Percentiles rank a stretch among this genome's conserved stretches.
Evolutionary conservation across 768 basidiomycete genomes (phyloP).

Genomic region (Cytidiella melzeri): DNA sequence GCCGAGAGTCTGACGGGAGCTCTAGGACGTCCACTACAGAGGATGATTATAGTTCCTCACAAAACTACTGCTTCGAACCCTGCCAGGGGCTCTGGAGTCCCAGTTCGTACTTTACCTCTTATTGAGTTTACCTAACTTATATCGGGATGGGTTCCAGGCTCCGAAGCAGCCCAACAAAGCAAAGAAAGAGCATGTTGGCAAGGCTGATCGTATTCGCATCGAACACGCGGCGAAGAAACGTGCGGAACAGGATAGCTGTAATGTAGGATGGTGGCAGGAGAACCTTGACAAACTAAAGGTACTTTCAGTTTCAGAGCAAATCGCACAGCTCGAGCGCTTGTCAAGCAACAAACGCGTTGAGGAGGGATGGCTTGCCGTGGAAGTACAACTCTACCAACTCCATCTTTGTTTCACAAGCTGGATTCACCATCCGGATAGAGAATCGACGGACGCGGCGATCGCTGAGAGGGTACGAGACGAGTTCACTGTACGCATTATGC

Average conservation of each 20-base stretch:
- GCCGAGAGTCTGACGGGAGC: slow-evolving; percentile 64
- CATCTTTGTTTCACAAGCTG: slow-evolving; percentile 47
- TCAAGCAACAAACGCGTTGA: slow-evolving; percentile 39
- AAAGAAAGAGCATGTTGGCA: slow-evolving; percentile 29
- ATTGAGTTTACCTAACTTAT: too few species aligned
- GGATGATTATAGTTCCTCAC: slow-evolving; percentile 40
- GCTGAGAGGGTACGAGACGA: slow-evolving; percentile 34
- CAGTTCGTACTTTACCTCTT: too few species aligned
- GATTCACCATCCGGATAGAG: slow-evolving; percentile 40
- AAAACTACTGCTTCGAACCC: neutral
- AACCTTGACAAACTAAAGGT: slow-evolving; percentile 36
- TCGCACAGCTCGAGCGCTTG: slow-evolving; percentile 31
- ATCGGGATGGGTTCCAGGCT: too few species aligned
- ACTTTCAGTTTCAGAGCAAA: slow-evolving; percentile 27
- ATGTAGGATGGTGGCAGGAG: slow-evolving; percentile 46
- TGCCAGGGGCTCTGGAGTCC: too few species aligned
- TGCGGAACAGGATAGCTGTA: slow-evolving; percentile 33
- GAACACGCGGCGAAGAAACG: slow-evolving; percentile 41
- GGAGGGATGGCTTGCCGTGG: slow-evolving; percentile 39
- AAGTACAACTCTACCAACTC: slow-evolving; percentile 47
- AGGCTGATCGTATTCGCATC: slow-evolving; percentile 36
- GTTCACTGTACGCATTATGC: slow-evolving; percentile 41
- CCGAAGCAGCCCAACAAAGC: slow-evolving; percentile 12
- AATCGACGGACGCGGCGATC: slow-evolving; percentile 18
- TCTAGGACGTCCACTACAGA: slow-evolving; percentile 44